These are phyloP conservation scores for Vigna nakashimae DNA, from an alignment of 306 rosid species.

Conservation along the genomic window DNA sequence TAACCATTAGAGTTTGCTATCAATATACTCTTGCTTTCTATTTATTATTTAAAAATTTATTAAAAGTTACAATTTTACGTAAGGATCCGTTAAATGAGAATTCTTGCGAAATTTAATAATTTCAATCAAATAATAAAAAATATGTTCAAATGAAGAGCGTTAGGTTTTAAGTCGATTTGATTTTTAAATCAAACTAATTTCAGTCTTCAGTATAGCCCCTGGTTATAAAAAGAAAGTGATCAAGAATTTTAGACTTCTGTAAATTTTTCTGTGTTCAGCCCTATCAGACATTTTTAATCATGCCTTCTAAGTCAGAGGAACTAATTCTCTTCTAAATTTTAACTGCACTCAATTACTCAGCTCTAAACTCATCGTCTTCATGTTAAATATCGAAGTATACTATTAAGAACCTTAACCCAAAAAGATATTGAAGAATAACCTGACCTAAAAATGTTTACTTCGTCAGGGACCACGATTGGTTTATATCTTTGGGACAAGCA, in stretches of 20 bases:
- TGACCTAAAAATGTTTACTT: neutral
- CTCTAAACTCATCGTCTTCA: slow-evolving; percentile 1
- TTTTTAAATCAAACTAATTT: too few relatives aligned
- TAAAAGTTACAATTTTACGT: too few relatives aligned
- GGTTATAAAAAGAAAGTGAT: too few relatives aligned
- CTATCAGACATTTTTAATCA: neutral
- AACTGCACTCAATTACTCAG: neutral
- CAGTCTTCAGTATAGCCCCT: too few relatives aligned
- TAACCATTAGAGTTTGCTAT: neutral
- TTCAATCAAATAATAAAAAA: too few relatives aligned
- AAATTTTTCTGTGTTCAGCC: neutral
- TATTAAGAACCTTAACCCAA: too few relatives aligned
- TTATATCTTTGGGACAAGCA: neutral
- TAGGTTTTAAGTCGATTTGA: too few relatives aligned
- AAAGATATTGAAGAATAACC: neutral
- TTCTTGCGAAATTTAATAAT: too few relatives aligned
- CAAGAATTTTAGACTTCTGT: neutral
- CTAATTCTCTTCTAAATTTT: neutral
- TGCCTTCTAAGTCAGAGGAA: neutral
- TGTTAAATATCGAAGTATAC: neutral
- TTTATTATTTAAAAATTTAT: too few relatives aligned
- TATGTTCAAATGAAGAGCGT: too few relatives aligned
- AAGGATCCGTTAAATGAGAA: too few relatives aligned
- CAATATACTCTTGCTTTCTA: too few relatives aligned
- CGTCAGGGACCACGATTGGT: neutral